Conservation (phyloP, 2,329 filamentous ascomycete species). For the Aciculosporium take region DNA sequence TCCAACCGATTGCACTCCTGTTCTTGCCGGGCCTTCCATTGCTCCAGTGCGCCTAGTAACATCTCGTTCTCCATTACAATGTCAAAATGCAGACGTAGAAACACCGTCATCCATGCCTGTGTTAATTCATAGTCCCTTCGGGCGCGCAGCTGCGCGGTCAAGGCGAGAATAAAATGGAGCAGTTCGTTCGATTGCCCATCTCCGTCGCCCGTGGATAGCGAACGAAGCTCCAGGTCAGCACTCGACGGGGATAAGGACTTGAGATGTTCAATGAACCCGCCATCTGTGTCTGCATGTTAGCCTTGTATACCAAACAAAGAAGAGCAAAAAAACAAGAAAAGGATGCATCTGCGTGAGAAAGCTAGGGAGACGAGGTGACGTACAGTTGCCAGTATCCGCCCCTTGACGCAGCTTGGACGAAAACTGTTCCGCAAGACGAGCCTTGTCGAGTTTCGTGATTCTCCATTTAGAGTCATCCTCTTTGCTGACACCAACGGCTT, state of each 20-base stretch:
- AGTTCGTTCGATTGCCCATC: constrained; percentile 51
- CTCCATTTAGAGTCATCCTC: constrained; percentile 41
- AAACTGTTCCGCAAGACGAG: constrained; percentile 42
- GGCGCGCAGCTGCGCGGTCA: constrained; percentile 54
- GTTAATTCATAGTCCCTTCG: constrained; percentile 82
- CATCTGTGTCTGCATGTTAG: constrained; percentile 30
- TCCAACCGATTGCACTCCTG: constrained; percentile 57
- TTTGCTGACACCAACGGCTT: constrained; percentile 17
- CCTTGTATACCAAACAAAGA: constrained; percentile 5
- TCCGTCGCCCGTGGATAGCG: constrained; percentile 40
- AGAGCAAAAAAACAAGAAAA: neutral
- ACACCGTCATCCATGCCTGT: constrained; percentile 96
- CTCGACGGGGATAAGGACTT: constrained; percentile 71
- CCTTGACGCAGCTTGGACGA: constrained; percentile 41
- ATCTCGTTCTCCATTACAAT: constrained; percentile 34
- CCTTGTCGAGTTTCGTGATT: constrained; percentile 52
- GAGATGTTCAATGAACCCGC: constrained; percentile 60
- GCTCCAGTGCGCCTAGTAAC: constrained; percentile 44
- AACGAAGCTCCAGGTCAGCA: constrained; percentile 82
- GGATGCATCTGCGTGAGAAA: neutral
- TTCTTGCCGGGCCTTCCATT: constrained; percentile 62
- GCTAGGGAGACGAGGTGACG: constrained; percentile 13
- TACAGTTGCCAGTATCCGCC: constrained; percentile 45
- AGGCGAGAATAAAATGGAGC: constrained; percentile 62
- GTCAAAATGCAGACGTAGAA: constrained; percentile 63